A percentile compares a stretch with the other conserved stretches of the same genome.
These are phyloP conservation scores for Leccinum longicurvipes DNA, from an alignment of 768 basidiomycete genomes.

Conservation along the genomic window DNA sequence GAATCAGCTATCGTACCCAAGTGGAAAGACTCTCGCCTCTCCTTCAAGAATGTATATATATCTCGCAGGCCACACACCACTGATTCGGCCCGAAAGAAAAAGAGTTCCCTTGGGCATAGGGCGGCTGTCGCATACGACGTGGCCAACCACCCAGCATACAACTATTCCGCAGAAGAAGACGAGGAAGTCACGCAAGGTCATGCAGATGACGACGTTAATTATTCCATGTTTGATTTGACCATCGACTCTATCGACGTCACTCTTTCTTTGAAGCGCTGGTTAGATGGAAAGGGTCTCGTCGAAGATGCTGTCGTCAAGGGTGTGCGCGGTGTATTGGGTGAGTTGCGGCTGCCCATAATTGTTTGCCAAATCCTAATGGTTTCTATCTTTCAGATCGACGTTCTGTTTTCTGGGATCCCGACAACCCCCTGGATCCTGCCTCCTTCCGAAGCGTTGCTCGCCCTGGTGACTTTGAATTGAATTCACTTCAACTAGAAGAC, in stretches of 20 bases:
- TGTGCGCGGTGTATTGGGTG: slow-evolving; percentile 90
- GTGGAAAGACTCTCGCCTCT: slow-evolving; percentile 94
- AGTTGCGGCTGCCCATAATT: slow-evolving; percentile 18
- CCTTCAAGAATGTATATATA: slow-evolving; percentile 95
- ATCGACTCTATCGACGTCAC: slow-evolving; percentile 96
- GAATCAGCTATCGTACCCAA: slow-evolving; percentile 98
- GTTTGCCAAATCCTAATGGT: not conserved
- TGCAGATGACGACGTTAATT: slow-evolving; percentile 60
- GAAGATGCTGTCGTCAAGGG: slow-evolving; percentile 91
- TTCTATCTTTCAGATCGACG: slow-evolving; percentile 63
- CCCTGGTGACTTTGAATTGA: slow-evolving; percentile 89
- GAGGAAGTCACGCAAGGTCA: slow-evolving; percentile 31
- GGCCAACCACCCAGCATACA: slow-evolving; percentile 70
- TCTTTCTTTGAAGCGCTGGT: slow-evolving; percentile 85
- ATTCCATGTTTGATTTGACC: slow-evolving; percentile 89
- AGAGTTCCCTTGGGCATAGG: slow-evolving; percentile 40
- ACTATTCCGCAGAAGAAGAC: slow-evolving; percentile 62
- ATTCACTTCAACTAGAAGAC: slow-evolving; percentile 88
- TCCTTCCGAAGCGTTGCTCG: slow-evolving; percentile 69
- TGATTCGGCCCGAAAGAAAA: slow-evolving; percentile 14
- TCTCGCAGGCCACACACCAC: slow-evolving; percentile 63
- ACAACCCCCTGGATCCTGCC: slow-evolving; percentile 77
- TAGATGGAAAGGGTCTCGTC: slow-evolving; percentile 92
- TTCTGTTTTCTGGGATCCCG: slow-evolving; percentile 80
- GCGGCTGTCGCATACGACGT: slow-evolving; percentile 74